These are phyloP conservation scores for Talaromyces pinophilus DNA, from an alignment of 2,329 filamentous ascomycete species.

Conservation along the genomic window DNA sequence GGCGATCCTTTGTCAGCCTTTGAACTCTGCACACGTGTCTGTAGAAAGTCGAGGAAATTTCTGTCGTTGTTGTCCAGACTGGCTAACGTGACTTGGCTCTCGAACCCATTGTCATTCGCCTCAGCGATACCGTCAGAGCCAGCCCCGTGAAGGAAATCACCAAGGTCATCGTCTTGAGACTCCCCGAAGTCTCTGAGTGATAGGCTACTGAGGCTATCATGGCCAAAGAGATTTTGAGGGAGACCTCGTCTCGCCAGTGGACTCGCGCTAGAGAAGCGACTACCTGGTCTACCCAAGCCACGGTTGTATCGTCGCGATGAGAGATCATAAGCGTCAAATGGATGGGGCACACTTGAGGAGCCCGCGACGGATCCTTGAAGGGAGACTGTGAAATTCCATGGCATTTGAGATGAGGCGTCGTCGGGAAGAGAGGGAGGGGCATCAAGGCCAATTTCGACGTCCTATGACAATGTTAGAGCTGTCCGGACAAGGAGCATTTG, in stretches of 20 bases:
- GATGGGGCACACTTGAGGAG: constrained; percentile 34
- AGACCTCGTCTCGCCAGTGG: constrained; percentile 59
- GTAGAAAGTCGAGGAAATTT: constrained; percentile 65
- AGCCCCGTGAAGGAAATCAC: constrained; percentile 21
- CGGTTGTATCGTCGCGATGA: constrained; percentile 32
- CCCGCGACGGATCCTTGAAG: constrained; percentile 55
- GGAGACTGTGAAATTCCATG: constrained; percentile 66
- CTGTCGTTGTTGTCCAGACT: constrained; percentile 60
- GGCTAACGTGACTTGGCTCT: constrained; percentile 38
- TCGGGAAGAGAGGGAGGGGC: constrained; percentile 67
- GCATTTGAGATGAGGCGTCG: constrained; percentile 65
- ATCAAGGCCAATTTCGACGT: constrained; percentile 70
- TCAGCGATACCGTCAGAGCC: background rate
- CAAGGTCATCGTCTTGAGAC: constrained; percentile 31
- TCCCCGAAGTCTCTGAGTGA: constrained; percentile 27
- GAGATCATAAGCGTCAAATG: constrained; percentile 40
- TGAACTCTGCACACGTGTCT: constrained; percentile 47
- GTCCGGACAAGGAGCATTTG: background rate
- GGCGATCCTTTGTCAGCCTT: constrained; percentile 22
- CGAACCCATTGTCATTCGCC: background rate
- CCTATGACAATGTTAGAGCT: constrained; percentile 32
- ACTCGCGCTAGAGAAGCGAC: constrained; percentile 60
- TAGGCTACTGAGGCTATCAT: constrained; percentile 30
- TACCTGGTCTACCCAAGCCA: constrained; percentile 45
- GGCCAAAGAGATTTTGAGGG: constrained; percentile 32